These are phyloP conservation scores for Podospora fimiseda DNA, from an alignment of 495 filamentous ascomycete species.

Conservation along the genomic window DNA sequence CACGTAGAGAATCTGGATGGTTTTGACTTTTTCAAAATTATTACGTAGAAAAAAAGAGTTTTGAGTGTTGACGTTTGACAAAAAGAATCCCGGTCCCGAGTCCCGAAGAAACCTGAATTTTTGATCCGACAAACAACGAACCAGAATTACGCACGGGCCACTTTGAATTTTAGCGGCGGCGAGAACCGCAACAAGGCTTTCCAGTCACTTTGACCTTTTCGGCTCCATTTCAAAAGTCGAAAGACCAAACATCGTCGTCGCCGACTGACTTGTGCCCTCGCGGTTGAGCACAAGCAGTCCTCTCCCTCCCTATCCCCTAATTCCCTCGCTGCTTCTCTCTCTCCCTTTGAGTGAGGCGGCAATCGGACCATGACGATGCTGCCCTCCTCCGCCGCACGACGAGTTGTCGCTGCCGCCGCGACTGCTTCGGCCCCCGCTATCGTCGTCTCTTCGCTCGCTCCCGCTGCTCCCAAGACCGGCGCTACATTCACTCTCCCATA, in stretches of 20 bases:
- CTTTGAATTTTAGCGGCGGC: slow-evolving; percentile 23
- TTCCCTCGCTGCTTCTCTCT: background rate
- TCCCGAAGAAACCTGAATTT: background rate
- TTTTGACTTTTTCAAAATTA: too few species aligned
- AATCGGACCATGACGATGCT: slow-evolving; percentile 35
- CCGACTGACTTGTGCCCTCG: slow-evolving; percentile 7
- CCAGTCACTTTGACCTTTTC: too few species aligned
- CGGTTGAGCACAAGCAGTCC: slow-evolving; percentile 7
- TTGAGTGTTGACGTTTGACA: background rate
- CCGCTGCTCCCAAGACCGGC: slow-evolving; percentile 30
- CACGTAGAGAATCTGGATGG: too few species aligned
- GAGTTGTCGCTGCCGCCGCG: slow-evolving; percentile 29
- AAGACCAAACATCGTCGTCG: slow-evolving; percentile 7
- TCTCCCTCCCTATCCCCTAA: background rate
- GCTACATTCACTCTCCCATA: slow-evolving; percentile 31
- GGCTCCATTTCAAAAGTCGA: too few species aligned
- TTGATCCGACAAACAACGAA: background rate
- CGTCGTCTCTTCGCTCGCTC: slow-evolving; percentile 32
- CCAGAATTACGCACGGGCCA: slow-evolving; percentile 10
- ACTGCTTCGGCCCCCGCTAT: slow-evolving; percentile 33
- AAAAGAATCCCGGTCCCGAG: background rate
- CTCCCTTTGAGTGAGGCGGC: slow-evolving; percentile 16
- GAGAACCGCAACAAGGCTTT: slow-evolving; percentile 25
- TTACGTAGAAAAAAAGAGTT: too few species aligned
- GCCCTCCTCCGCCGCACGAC: slow-evolving; percentile 46